Evolutionary conservation across 371 early-diverging fungal genomes (phyloP).

Genomic region (Rhizopus microsporus): DNA sequence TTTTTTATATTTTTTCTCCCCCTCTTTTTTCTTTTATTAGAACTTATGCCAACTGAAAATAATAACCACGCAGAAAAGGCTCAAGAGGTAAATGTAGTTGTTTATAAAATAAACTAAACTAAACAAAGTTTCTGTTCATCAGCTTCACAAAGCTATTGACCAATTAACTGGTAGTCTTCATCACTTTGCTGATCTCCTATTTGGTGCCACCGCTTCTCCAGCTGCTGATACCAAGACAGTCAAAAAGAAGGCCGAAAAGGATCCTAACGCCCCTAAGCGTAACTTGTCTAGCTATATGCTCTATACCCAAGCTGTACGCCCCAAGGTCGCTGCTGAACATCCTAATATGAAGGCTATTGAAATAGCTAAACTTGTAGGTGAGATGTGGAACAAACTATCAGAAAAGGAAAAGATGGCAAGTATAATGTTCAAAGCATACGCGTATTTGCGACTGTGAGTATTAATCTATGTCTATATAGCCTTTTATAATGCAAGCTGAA

Average conservation of each 20-base stretch:
- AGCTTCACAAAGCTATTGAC: conserved; percentile 5
- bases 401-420: conserved; percentile 63
- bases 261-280: conserved; percentile 80
- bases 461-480: conserved; percentile 11
- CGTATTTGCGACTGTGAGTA: background rate
- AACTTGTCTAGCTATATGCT: conserved; percentile 78
- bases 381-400: conserved; percentile 68
- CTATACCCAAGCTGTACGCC: conserved; percentile 73
- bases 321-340: conserved; percentile 65
- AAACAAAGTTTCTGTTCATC: background rate
- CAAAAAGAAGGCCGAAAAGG: conserved; percentile 48
- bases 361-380: conserved; percentile 76
- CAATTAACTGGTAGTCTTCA: conserved; percentile 1
- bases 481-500: conserved; percentile 22
- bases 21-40: background rate
- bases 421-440: background rate
- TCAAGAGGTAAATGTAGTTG: background rate
- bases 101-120: background rate
- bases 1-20: background rate
- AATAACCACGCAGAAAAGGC: no score
- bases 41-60: background rate
- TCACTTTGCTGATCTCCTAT: background rate
- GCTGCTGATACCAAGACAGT: background rate
- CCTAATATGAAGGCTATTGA: conserved; percentile 52
- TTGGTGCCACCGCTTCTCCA: background rate